Evolutionary conservation across 306 rosid species (phyloP).

Genomic region (Elaeagnus macrophylla): DNA sequence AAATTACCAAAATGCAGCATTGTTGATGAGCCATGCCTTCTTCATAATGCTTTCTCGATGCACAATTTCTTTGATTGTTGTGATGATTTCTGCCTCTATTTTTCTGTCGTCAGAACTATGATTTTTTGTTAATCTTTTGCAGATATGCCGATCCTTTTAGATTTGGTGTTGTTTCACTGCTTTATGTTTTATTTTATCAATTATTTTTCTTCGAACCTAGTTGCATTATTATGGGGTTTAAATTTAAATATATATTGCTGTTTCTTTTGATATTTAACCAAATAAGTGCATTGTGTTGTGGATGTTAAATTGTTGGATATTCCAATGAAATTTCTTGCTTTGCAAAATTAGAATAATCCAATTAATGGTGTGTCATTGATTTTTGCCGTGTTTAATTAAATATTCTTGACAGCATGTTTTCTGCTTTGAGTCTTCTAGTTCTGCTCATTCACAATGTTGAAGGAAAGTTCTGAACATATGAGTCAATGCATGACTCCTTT

Average conservation of each 20-base stretch:
- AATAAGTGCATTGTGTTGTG: background rate
- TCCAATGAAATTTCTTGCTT: background rate
- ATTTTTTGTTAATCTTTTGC: slow-evolving; percentile 17
- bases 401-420: too few relatives aligned
- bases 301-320: background rate
- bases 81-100: background rate
- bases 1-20: too few relatives aligned
- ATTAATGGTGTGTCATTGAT: too few relatives aligned
- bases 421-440: too few relatives aligned
- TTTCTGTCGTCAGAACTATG: slow-evolving; percentile 4
- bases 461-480: too few relatives aligned
- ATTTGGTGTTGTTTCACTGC: slow-evolving; percentile 55
- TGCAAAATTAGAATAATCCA: too few relatives aligned
- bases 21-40: too few relatives aligned
- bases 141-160: slow-evolving; percentile 70
- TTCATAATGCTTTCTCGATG: slow-evolving; percentile 3
- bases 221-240: background rate
- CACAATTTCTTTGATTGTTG: background rate
- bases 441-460: too few relatives aligned
- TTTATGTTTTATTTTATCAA: background rate
- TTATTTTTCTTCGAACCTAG: background rate
- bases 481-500: too few relatives aligned
- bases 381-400: too few relatives aligned
- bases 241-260: background rate
- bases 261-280: background rate